Evolutionary conservation across 1,139 yeast genomes (phyloP).

Genomic region (Suhomyces wounanorum): DNA sequence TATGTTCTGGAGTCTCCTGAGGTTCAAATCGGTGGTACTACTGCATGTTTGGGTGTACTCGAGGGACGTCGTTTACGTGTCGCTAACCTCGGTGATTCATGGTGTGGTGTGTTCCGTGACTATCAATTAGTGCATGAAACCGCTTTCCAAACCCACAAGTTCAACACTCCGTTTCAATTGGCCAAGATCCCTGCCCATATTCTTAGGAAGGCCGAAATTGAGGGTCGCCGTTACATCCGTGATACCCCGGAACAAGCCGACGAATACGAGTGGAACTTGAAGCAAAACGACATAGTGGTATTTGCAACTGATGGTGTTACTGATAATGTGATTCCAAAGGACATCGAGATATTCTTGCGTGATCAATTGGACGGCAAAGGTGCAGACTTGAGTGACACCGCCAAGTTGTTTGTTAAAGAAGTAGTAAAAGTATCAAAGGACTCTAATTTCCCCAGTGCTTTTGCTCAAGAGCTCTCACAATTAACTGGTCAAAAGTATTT

Average conservation of each 20-base stretch:
- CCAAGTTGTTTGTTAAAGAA: constrained; percentile 62
- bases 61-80: constrained; percentile 54
- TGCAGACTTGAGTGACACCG: constrained; percentile 36
- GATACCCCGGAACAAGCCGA: constrained; percentile 57
- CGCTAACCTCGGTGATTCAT: constrained; percentile 91
- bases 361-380: constrained; percentile 36
- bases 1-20: constrained; percentile 53
- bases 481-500: constrained; percentile 69
- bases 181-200: constrained; percentile 77
- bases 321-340: constrained; percentile 78
- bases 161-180: constrained; percentile 90
- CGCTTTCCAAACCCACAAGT: constrained; percentile 78
- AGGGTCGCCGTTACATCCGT: constrained; percentile 62
- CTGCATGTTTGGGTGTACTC: constrained; percentile 84
- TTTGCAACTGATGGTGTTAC: constrained; percentile 94
- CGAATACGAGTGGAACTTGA: constrained; percentile 50
- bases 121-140: constrained; percentile 67
- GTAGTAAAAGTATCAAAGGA: constrained; percentile 75
- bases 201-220: constrained; percentile 53
- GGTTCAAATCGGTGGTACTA: constrained; percentile 93
- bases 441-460: constrained; percentile 76
- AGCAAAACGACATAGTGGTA: constrained; percentile 72
- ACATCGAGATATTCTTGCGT: constrained; percentile 61
- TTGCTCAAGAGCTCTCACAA: constrained; percentile 75
- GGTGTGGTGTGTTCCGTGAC: constrained; percentile 83